Evolutionary conservation across 345 rosid genomes (phyloP).

Genomic region (Excoecaria agallocha): DNA sequence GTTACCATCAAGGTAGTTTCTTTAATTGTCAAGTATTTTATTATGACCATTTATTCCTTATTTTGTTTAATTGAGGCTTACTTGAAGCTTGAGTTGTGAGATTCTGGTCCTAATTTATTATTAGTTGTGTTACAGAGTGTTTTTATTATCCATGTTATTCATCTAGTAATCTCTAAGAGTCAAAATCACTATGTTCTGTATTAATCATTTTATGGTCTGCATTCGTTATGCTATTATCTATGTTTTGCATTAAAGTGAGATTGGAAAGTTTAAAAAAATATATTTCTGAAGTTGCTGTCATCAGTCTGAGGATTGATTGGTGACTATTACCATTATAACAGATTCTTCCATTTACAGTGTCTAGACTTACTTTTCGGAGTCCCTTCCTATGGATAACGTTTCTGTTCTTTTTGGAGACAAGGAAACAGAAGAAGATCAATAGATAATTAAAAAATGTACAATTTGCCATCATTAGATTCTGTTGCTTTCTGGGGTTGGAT

Average conservation of each 20-base stretch:
- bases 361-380: not conserved
- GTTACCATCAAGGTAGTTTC: constrained; percentile 66
- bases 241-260: not conserved
- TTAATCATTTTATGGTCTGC: too few relatives aligned
- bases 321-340: not conserved
- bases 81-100: not conserved
- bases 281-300: not conserved
- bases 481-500: not conserved
- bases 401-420: too few relatives aligned
- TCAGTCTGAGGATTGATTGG: not conserved
- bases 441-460: too few relatives aligned
- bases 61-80: not conserved
- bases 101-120: not conserved
- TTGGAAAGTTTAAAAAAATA: not conserved
- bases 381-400: not conserved
- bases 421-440: not conserved
- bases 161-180: not conserved
- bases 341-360: not conserved
- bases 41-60: not conserved
- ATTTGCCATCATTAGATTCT: too few relatives aligned
- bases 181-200: not conserved
- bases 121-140: not conserved
- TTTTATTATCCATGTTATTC: not conserved
- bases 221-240: too few relatives aligned
- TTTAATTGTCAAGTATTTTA: not conserved